A percentile compares a stretch with the other conserved stretches of the same genome.
Conservation (phyloP, 768 basidiomycete species). For the Neoboletus subvelutipes region DNA sequence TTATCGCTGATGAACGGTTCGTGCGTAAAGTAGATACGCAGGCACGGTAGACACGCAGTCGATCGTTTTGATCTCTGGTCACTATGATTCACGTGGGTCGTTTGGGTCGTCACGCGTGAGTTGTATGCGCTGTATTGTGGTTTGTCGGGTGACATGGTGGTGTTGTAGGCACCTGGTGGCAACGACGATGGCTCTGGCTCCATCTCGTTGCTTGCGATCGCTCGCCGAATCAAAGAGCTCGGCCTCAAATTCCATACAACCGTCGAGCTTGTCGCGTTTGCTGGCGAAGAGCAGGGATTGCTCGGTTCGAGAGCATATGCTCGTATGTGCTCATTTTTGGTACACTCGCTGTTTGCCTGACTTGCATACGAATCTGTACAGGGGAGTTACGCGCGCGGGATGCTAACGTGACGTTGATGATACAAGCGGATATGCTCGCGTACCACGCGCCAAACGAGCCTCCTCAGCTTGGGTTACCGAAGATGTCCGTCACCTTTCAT, state of each 20-base stretch:
- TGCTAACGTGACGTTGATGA: constrained; percentile 75
- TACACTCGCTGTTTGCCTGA: background rate
- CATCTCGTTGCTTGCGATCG: constrained; percentile 75
- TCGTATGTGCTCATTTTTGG: constrained; percentile 45
- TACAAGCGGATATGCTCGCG: constrained; percentile 92
- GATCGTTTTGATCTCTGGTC: constrained; percentile 75
- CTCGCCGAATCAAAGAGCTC: constrained; percentile 65
- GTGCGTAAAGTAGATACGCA: constrained; percentile 47
- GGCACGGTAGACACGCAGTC: constrained; percentile 46
- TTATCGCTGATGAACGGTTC: background rate
- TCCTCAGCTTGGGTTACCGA: constrained; percentile 78
- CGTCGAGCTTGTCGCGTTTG: constrained; percentile 80
- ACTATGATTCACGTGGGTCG: constrained; percentile 90
- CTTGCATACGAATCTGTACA: constrained; percentile 23
- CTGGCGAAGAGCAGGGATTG: constrained; percentile 91
- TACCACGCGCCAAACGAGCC: constrained; percentile 81
- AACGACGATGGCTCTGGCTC: constrained; percentile 68
- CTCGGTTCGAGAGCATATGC: constrained; percentile 79
- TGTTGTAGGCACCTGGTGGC: constrained; percentile 44
- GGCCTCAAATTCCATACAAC: constrained; percentile 70
- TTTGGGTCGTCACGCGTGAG: constrained; percentile 67
- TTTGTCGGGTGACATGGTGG: background rate
- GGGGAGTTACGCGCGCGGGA: constrained; percentile 55
- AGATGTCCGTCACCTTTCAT: constrained; percentile 44
- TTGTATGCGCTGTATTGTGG: background rate